Evolutionary conservation across 306 rosid genomes (phyloP), one percentile per base, ranked within the genome.

Genomic region (Acacia crassicarpa): DNA sequence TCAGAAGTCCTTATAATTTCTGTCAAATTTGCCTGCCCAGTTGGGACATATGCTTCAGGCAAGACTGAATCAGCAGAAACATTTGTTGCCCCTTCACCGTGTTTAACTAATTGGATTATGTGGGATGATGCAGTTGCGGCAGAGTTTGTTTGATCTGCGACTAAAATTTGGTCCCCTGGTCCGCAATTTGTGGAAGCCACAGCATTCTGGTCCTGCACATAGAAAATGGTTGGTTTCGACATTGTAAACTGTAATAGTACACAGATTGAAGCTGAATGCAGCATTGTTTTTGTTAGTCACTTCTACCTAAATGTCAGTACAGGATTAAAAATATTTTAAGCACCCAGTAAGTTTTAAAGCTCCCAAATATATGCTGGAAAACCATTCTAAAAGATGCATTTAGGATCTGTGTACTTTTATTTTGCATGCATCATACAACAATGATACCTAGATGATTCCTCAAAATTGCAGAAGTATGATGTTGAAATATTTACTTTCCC

Each of bases 121-220:
- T 86, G 91, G 79, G 94, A 67, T 78, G 88, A 85, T 15, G 85
- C 69, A 80, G 79, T 88, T 82, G 85, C 68, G 63, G 85, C 81
- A 82, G 97, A 85, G 86, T 73, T 90, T 35, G 90, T 69, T 63
- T 88, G 89, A 45, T 82, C 97, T 46, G 89, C 78, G 66, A 76
- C 78, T 75, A 84, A 80, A 78, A 84, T 81, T 80, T 91, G 93
- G 62, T 79, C 90, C n/a, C 80, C 92, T 30, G 72, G 75, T 40
- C 81, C 90, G 59, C 88, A 87, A 66, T 84, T 89, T 27, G 88
- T 51, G 27, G 80, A 56, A 48, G 85, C 68, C 63, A 73, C 81
- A 69, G 61, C 85, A 85, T 73, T 89, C 75, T 88, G 92, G 84
- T 89, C 97, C 85, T 88, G 84, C 7, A 79, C 69, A 84, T 83